Evolutionary conservation across 768 basidiomycete genomes (phyloP).

Genomic region (Xerocomus potaroensis): DNA sequence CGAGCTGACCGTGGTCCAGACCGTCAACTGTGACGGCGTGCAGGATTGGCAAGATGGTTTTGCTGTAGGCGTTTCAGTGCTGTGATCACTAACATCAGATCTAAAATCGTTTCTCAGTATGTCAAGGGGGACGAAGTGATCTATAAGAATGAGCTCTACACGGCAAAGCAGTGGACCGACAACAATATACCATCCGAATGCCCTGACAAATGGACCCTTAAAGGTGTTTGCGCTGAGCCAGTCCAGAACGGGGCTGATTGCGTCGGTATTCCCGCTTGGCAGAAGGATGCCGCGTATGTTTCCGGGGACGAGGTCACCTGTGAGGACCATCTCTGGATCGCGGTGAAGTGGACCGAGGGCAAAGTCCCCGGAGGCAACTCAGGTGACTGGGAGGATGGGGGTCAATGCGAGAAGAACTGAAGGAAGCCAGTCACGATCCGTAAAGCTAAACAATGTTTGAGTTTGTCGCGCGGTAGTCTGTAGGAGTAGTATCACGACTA

Average conservation of each 20-base stretch:
- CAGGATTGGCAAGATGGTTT: conserved; percentile 23
- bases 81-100: too few relatives aligned
- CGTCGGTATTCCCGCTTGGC: conserved; percentile 19
- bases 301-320: conserved; percentile 16
- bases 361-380: conserved; percentile 24
- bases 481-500: too few relatives aligned
- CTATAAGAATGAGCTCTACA: conserved; percentile 18
- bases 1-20: too few relatives aligned
- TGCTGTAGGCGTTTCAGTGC: conserved; percentile 17
- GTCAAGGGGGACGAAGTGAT: conserved; percentile 20
- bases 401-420: conserved; percentile 19
- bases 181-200: conserved; percentile 14
- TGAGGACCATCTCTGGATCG: conserved; percentile 16
- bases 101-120: conserved; percentile 14
- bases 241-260: conserved; percentile 23
- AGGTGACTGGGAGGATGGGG: conserved; percentile 23
- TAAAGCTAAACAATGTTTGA: too few relatives aligned
- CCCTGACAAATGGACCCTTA: conserved; percentile 15
- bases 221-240: conserved; percentile 15
- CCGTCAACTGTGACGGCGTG: conserved; percentile 8
- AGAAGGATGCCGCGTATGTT: conserved; percentile 11
- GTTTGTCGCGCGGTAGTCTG: too few relatives aligned
- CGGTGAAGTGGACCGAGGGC: conserved; percentile 20
- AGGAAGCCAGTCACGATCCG: too few relatives aligned
- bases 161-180: conserved; percentile 26